Evolutionary conservation across 2,329 filamentous ascomycete genomes (phyloP).

Genomic region (Biscogniauxia mediterranea): DNA sequence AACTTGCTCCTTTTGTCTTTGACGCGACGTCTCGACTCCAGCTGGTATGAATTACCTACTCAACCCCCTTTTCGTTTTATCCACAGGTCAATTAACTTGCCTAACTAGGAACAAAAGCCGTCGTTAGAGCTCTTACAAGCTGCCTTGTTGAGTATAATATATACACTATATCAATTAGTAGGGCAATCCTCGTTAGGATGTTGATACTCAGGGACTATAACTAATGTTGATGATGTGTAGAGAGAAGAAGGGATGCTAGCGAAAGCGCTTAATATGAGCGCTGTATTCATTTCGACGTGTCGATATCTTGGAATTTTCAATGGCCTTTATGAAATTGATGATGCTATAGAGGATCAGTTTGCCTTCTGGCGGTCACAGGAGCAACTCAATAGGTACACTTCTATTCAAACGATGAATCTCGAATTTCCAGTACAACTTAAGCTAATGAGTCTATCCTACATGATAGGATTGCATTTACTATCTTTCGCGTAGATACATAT

Average conservation of each 20-base stretch:
- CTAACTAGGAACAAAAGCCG: slow-evolving; percentile 7
- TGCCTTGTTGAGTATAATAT: slow-evolving; percentile 13
- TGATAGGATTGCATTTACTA: slow-evolving; percentile 17
- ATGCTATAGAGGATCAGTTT: slow-evolving; percentile 4
- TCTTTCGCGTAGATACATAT: slow-evolving; percentile 18
- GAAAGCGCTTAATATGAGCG: slow-evolving; percentile 13
- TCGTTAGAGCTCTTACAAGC: slow-evolving; percentile 14
- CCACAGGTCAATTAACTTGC: slow-evolving; percentile 4
- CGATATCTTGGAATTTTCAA: slow-evolving; percentile 19
- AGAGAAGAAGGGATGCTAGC: slow-evolving; percentile 15
- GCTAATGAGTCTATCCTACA: slow-evolving; percentile 1
- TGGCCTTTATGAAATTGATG: slow-evolving; percentile 12
- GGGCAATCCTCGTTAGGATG: neutral
- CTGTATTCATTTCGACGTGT: slow-evolving; percentile 15
- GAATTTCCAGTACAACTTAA: neutral
- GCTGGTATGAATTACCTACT: slow-evolving; percentile 11
- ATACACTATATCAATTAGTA: slow-evolving; percentile 14
- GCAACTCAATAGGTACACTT: slow-evolving; percentile 17
- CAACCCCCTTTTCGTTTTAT: neutral
- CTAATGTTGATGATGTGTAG: slow-evolving; percentile 6
- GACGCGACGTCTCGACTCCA: slow-evolving; percentile 12
- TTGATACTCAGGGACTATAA: neutral
- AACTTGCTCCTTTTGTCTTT: slow-evolving; percentile 11
- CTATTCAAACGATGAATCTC: too few relatives aligned
- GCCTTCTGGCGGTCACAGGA: slow-evolving; percentile 16